Conservation (phyloP, 2,329 filamentous ascomycete species). For the Aureobasidium uvarum region DNA sequence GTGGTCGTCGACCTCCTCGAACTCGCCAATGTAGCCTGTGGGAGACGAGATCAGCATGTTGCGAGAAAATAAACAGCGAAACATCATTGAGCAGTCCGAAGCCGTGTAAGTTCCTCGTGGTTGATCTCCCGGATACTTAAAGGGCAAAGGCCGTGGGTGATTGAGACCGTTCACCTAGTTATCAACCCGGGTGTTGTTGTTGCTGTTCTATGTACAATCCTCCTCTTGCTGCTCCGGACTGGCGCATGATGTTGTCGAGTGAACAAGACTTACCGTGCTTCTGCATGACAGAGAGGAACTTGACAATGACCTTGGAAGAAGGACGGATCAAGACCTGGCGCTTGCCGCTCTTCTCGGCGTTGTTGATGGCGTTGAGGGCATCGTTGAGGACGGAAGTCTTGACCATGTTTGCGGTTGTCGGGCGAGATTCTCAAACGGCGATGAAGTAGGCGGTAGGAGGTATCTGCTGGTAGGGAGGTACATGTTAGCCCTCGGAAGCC, state of each 20-base stretch:
- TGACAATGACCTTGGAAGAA: conserved; percentile 99
- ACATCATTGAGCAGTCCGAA: conserved; percentile 72
- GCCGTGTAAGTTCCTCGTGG: conserved; percentile 95
- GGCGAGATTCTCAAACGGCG: conserved; percentile 77
- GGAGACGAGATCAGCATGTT: conserved; percentile 66
- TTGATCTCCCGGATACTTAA: conserved; percentile 99
- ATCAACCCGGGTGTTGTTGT: conserved; percentile 80
- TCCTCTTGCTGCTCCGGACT: conserved; percentile 24
- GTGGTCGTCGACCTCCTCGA: conserved; percentile 99
- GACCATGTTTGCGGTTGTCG: conserved; percentile 82
- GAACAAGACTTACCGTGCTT: conserved; percentile 76
- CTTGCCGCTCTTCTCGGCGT: conserved; percentile 99
- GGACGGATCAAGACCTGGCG: conserved; percentile 98
- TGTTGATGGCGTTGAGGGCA: conserved; percentile 86
- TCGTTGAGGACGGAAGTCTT: conserved; percentile 99
- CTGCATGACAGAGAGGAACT: conserved; percentile 99
- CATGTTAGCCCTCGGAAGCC: conserved; percentile 64
- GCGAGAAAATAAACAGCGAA: conserved; percentile 89
- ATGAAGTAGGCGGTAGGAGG: conserved; percentile 53
- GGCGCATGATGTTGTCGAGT: conserved; percentile 36
- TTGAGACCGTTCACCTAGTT: conserved; percentile 97
- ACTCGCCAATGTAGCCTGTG: conserved; percentile 97
- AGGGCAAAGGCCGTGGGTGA: conserved; percentile 87
- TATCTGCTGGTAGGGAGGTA: conserved; percentile 49
- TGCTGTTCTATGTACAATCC: conserved; percentile 39